Conservation (phyloP, 257 asterid species). For the Ilex asprella region DNA sequence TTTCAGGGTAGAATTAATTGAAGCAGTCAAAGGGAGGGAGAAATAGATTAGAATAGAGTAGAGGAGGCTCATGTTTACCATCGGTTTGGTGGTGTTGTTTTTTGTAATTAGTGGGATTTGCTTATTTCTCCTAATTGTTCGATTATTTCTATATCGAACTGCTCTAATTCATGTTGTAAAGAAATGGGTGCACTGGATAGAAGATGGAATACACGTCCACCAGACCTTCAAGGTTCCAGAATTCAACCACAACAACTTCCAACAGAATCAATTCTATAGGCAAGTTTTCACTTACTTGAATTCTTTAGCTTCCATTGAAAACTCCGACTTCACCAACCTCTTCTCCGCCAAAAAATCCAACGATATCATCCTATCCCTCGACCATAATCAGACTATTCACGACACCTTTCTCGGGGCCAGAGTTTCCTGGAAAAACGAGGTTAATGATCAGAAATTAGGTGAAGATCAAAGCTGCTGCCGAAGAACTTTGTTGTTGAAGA, state of each 20-base stretch:
- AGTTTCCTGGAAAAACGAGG: conserved; percentile 36
- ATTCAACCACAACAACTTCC: conserved; percentile 50
- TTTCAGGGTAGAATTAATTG: too few relatives aligned
- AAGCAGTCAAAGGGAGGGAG: too few relatives aligned
- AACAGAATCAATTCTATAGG: conserved; percentile 36
- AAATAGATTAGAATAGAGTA: too few relatives aligned
- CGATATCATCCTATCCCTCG: conserved; percentile 46
- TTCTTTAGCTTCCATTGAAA: conserved; percentile 46
- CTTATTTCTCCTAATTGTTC: conserved; percentile 23
- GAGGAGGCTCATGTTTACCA: conserved; percentile 20
- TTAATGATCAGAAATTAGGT: conserved; percentile 9
- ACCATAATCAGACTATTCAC: conserved; percentile 32
- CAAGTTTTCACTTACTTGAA: conserved; percentile 44
- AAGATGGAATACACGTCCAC: conserved; percentile 59
- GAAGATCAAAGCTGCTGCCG: neutral
- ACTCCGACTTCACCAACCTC: conserved; percentile 56
- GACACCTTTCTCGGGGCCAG: conserved; percentile 61
- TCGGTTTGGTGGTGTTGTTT: conserved; percentile 18
- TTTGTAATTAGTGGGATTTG: conserved; percentile 20
- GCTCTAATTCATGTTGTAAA: conserved; percentile 52
- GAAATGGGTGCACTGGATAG: conserved; percentile 43
- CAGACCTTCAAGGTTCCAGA: conserved; percentile 58
- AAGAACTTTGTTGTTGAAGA: conserved; percentile 32
- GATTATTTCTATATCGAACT: conserved; percentile 54
- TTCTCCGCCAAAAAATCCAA: conserved; percentile 40